Evolutionary conservation across 805 yeast genomes (phyloP), one percentile per base, ranked within the genome.

Genomic region (Candida stauntonica): DNA sequence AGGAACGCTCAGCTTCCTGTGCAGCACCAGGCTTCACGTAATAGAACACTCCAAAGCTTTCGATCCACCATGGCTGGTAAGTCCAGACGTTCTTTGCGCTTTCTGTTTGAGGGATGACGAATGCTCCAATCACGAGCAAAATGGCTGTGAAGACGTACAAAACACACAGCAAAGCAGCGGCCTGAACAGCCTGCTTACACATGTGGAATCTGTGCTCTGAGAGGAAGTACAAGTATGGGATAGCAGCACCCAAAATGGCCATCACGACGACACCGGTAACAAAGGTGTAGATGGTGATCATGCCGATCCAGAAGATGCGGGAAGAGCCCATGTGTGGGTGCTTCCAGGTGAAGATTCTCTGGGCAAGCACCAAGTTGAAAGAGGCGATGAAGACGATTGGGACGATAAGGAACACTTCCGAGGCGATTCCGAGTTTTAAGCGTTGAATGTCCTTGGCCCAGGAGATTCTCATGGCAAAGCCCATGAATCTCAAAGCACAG

Each of bases 61-160:
- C 78, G 52, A 84, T 78, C 93, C 93, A 84, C 73, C 81, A 79
- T 26, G 94, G 86, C 55, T 78, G 85, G 56, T 76, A 82, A 33
- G 73, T 77, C 49, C 73, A 69, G 27, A 79, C 66, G 29, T 62
- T 56, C 44, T 68, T 70, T 43, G 76, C 77, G 27, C 60, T 63
- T 24, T 62, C 42, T 6, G 84, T 74, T 16, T 86, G 78, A 44
- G 73, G 72, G 50, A 79, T 62, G 29, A 71, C 41, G 52, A 64
- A 83, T 1, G 88, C 77, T 32, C 72, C 55, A 0, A 55, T 52
- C 17, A 80, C 62, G 51, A 83, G 65, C 7, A 55, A 32, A 32
- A 75, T 54, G 2, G 87, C 76, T 2, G 77, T 55, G 29, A 72
- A 57, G 3, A 85, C 73, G 56, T 81, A 83, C 24, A 73, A 41